Percentiles rank a stretch among this genome's conserved stretches.
Evolutionary conservation across 805 yeast genomes (phyloP).

Genomic region (Barnettozyma botsteinii): DNA sequence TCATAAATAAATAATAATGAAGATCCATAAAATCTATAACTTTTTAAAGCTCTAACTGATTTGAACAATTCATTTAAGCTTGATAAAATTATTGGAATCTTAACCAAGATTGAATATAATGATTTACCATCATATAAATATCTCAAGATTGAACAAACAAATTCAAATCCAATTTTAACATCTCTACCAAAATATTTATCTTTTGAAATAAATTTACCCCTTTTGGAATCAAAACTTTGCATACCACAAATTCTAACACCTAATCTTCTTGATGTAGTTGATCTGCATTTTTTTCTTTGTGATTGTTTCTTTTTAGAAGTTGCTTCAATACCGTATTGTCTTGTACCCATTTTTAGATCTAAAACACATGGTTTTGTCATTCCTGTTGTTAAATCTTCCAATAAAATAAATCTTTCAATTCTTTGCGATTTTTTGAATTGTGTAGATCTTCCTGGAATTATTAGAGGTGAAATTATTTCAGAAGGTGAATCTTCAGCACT

Average conservation of each 20-base stretch:
- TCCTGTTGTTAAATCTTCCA: slow-evolving; percentile 86
- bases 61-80: slow-evolving; percentile 53
- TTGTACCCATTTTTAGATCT: slow-evolving; percentile 96
- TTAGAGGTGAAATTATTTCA: slow-evolving; percentile 18
- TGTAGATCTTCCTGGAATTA: slow-evolving; percentile 13
- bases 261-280: slow-evolving; percentile 71
- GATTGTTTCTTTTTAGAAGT: slow-evolving; percentile 61
- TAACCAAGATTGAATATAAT: slow-evolving; percentile 51
- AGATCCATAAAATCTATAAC: slow-evolving; percentile 89
- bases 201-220: slow-evolving; percentile 49
- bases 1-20: slow-evolving; percentile 76
- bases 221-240: slow-evolving; percentile 65
- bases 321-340: slow-evolving; percentile 98
- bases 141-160: slow-evolving; percentile 66
- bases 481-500: slow-evolving; percentile 8
- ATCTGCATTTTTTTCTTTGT: slow-evolving; percentile 73
- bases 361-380: slow-evolving; percentile 84
- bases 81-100: slow-evolving; percentile 60
- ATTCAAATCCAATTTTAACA: slow-evolving; percentile 64
- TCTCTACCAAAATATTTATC: slow-evolving; percentile 93
- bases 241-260: slow-evolving; percentile 96
- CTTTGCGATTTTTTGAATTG: slow-evolving; percentile 39
- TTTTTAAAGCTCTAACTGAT: slow-evolving; percentile 51
- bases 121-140: slow-evolving; percentile 74
- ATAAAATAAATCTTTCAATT: slow-evolving; percentile 73